These are phyloP conservation scores for Cyclanthera cordifolia DNA, from an alignment of 306 rosid genomes.

Conservation along the genomic window DNA sequence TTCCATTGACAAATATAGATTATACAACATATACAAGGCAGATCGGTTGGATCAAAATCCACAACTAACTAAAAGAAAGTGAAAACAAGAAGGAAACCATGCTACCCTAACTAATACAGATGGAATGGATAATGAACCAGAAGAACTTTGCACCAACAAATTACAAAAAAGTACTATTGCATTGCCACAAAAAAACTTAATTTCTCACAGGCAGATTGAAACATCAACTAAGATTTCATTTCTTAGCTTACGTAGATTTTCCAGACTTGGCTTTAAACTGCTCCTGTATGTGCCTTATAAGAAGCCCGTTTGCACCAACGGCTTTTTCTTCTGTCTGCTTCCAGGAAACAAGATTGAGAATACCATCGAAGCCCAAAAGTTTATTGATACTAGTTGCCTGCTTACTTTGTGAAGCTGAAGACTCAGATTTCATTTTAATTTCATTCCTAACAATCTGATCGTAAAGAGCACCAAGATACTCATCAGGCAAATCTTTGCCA, in stretches of 20 bases:
- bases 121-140: not conserved
- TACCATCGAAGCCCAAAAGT: conserved; percentile 88
- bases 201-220: not conserved
- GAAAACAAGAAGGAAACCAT: not conserved
- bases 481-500: conserved; percentile 92
- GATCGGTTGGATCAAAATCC: not conserved
- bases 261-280: conserved; percentile 86
- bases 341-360: conserved; percentile 90
- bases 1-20: not conserved
- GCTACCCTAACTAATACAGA: not conserved
- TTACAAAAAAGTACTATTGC: not conserved
- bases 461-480: conserved; percentile 77
- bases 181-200: not conserved
- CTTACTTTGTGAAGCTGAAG: conserved; percentile 85
- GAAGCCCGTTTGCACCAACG: conserved; percentile 90
- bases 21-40: not conserved
- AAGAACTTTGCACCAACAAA: not conserved
- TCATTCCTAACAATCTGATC: conserved; percentile 87
- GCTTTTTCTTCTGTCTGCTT: conserved; percentile 94
- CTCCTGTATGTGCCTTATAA: conserved; percentile 88
- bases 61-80: not conserved
- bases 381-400: conserved; percentile 86
- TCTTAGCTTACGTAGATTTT: conserved; percentile 85
- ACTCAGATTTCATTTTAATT: conserved; percentile 85
- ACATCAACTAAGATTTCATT: not conserved